Conservation (phyloP, 768 basidiomycete genomes). For the Panellus pusillus region DNA sequence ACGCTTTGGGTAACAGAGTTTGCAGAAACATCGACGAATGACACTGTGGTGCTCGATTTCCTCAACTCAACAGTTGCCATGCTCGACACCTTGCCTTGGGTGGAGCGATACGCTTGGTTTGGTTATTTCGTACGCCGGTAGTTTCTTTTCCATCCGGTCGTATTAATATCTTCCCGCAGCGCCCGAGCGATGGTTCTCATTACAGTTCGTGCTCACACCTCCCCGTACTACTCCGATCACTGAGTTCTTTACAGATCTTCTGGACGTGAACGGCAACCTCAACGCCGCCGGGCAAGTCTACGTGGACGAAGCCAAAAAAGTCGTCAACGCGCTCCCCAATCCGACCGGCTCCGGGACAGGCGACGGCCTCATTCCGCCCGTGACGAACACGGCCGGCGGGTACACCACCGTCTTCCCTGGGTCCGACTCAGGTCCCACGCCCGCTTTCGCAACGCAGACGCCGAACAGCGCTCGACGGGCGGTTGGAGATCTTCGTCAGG, state of each 20-base stretch:
- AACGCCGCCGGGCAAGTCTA: conserved; percentile 48
- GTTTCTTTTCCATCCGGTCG: conserved; percentile 11
- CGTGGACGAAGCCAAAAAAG: conserved; percentile 41
- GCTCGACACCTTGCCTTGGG: conserved; percentile 54
- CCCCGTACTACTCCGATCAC: background rate
- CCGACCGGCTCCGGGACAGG: conserved; percentile 16
- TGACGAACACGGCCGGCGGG: conserved; percentile 7
- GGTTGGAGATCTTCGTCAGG: background rate
- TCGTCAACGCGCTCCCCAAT: conserved; percentile 26
- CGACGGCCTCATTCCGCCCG: background rate
- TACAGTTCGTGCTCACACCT: conserved; percentile 37
- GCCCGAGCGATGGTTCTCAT: conserved; percentile 37
- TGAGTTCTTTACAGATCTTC: conserved; percentile 34
- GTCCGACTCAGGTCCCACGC: conserved; percentile 13
- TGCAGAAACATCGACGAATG: conserved; percentile 52
- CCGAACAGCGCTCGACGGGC: conserved; percentile 11
- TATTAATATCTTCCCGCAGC: conserved; percentile 28
- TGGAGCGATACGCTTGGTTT: conserved; percentile 69
- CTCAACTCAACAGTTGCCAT: conserved; percentile 58
- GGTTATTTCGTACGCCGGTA: conserved; percentile 44
- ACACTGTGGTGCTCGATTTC: conserved; percentile 49
- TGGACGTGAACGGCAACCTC: conserved; percentile 43
- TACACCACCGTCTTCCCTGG: conserved; percentile 16
- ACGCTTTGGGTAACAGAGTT: conserved; percentile 69
- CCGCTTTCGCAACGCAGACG: conserved; percentile 14